Conservation (phyloP, 1,284 basidiomycete genomes). For the Malassezia japonica region DNA sequence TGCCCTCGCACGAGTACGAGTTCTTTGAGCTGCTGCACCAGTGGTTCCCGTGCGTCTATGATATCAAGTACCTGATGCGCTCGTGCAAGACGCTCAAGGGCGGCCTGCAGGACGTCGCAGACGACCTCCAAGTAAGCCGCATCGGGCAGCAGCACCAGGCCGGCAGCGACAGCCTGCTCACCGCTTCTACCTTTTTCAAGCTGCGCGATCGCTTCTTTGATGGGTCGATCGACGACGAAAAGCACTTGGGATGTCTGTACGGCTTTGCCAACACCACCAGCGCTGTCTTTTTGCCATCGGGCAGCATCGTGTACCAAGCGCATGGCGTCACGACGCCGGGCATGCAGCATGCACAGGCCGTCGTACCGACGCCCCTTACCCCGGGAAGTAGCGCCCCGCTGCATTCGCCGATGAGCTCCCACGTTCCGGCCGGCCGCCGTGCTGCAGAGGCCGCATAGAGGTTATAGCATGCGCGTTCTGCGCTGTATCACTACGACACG, state of each 20-base stretch:
- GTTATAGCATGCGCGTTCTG: neutral
- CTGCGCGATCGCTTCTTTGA: conserved; percentile 85
- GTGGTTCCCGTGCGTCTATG: conserved; percentile 96
- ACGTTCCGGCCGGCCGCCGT: neutral
- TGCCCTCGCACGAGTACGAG: conserved; percentile 77
- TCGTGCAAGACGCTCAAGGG: conserved; percentile 79
- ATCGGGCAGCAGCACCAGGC: conserved; percentile 91
- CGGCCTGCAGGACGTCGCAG: conserved; percentile 88
- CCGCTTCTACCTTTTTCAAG: conserved; percentile 88
- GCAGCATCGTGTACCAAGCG: conserved; percentile 8
- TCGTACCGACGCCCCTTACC: conserved; percentile 6
- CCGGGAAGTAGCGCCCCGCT: conserved; percentile 3
- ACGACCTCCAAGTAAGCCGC: conserved; percentile 76
- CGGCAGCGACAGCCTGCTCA: conserved; percentile 86
- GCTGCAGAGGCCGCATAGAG: neutral
- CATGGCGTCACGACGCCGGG: conserved; percentile 4
- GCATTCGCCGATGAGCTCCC: neutral
- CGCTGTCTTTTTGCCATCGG: conserved; percentile 1
- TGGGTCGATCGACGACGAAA: conserved; percentile 61
- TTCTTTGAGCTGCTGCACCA: conserved; percentile 80
- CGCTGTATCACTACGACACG: neutral
- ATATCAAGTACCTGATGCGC: conserved; percentile 95
- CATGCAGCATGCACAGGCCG: neutral
- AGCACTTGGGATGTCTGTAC: conserved; percentile 43
- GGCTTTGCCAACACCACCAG: conserved; percentile 29